phyloP scores from a whole-genome alignment of 2,329 filamentous ascomycete genomes.

The Colletotrichum chrysophilum region DNA sequence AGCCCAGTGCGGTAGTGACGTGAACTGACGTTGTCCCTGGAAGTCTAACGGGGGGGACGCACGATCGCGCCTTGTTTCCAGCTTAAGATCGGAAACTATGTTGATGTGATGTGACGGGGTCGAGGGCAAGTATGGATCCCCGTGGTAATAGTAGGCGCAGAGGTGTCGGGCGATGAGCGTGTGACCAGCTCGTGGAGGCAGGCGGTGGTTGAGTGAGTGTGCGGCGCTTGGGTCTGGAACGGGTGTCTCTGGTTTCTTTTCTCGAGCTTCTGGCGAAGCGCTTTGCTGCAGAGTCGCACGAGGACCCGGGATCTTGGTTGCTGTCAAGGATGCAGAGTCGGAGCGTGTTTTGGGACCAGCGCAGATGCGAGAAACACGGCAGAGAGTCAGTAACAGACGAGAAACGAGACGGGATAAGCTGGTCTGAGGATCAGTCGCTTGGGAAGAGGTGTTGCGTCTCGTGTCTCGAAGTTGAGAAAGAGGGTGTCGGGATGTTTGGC shows the following conservation, averaged over 20 bases:
- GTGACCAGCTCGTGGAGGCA: constrained; percentile 2
- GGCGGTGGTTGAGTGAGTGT: background rate
- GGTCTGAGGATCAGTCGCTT: constrained; percentile 18
- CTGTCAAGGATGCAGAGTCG: constrained; percentile 18
- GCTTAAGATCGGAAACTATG: constrained; percentile 16
- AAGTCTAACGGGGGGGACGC: background rate
- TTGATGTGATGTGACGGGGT: constrained; percentile 9
- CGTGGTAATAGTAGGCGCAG: background rate
- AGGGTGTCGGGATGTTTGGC: constrained; percentile 15
- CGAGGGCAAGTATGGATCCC: background rate
- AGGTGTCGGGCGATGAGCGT: background rate
- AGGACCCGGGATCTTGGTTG: constrained; percentile 20
- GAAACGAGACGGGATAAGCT: constrained; percentile 17
- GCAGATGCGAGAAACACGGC: constrained; percentile 13
- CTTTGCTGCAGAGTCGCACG: constrained; percentile 12
- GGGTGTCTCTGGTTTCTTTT: background rate
- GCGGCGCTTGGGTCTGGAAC: background rate
- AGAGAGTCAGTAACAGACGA: background rate
- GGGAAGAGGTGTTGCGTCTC: constrained; percentile 18
- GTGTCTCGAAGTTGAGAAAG: constrained; percentile 20
- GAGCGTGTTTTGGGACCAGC: constrained; percentile 20
- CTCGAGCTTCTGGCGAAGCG: background rate
- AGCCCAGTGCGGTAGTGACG: constrained; percentile 1
- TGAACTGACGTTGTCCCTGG: constrained; percentile 11
- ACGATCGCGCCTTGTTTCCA: constrained; percentile 14